These are phyloP conservation scores for Tulasnella sp. DNA, from an alignment of 768 basidiomycete species.

Conservation along the genomic window DNA sequence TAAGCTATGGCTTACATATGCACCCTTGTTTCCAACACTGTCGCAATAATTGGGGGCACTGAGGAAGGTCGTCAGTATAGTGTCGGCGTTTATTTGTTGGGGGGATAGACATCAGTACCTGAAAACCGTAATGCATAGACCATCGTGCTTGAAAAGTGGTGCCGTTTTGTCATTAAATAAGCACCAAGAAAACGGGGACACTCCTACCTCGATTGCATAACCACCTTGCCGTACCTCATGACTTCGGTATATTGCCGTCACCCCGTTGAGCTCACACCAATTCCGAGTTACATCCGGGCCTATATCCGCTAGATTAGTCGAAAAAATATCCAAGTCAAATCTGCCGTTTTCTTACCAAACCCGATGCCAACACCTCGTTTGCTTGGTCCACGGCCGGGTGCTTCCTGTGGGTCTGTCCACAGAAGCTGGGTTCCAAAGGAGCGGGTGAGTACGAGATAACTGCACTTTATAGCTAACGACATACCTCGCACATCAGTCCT, in stretches of 20 bases:
- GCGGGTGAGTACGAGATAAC: neutral
- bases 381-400: conserved; percentile 88
- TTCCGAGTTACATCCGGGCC: conserved; percentile 90
- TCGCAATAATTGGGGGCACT: conserved; percentile 96
- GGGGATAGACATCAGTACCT: conserved; percentile 32
- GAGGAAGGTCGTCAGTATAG: conserved; percentile 13
- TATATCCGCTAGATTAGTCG: neutral
- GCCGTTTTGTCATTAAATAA: neutral
- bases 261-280: conserved; percentile 86
- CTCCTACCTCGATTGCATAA: conserved; percentile 71
- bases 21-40: conserved; percentile 88
- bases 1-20: conserved; percentile 68
- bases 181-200: neutral
- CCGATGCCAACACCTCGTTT: conserved; percentile 96
- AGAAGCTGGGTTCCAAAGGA: conserved; percentile 59
- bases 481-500: conserved; percentile 86
- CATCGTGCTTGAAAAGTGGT: conserved; percentile 69
- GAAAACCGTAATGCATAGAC: conserved; percentile 85
- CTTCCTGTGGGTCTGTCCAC: conserved; percentile 95
- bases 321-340: too few species aligned
- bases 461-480: neutral
- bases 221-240: conserved; percentile 97
- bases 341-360: conserved; percentile 50
- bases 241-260: conserved; percentile 88
- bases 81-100: neutral